Conservation (phyloP, 306 rosid species). For the Mimosa pudica region DNA sequence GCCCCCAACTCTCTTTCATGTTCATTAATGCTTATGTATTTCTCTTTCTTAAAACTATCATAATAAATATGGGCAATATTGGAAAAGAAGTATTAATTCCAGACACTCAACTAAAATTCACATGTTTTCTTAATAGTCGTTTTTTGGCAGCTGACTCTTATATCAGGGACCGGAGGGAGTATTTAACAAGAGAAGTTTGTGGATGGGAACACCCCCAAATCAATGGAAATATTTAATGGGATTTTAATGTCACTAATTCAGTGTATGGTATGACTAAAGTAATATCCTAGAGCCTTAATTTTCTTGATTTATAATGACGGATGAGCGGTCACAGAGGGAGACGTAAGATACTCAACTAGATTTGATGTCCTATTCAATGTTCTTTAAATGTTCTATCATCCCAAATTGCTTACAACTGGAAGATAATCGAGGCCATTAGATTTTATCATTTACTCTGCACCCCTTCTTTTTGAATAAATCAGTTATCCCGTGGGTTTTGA, state of each 20-base stretch:
- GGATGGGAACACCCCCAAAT: constrained; percentile 23
- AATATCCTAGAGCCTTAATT: background rate
- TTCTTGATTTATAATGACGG: constrained; percentile 35
- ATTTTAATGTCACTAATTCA: background rate
- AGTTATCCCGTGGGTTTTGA: background rate
- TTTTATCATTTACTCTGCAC: background rate
- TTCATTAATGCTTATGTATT: no score
- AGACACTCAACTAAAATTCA: no score
- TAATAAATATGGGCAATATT: no score
- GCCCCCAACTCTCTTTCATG: no score
- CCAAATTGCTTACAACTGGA: background rate
- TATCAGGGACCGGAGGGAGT: no score
- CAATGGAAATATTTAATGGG: constrained; percentile 32
- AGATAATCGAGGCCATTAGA: background rate
- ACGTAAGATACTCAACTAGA: constrained; percentile 23
- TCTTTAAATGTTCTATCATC: constrained; percentile 1
- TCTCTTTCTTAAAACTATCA: no score
- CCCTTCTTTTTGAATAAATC: background rate
- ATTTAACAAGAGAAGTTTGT: background rate
- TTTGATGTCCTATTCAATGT: constrained; percentile 28
- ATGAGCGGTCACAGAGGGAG: constrained; percentile 39
- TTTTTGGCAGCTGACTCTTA: no score
- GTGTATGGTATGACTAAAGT: constrained; percentile 14
- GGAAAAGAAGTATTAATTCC: no score
- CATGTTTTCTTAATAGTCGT: no score